Percentiles rank a stretch among this genome's conserved stretches.
Conservation (phyloP, 2,329 filamentous ascomycete genomes). For the Colletotrichum brevisporum region DNA sequence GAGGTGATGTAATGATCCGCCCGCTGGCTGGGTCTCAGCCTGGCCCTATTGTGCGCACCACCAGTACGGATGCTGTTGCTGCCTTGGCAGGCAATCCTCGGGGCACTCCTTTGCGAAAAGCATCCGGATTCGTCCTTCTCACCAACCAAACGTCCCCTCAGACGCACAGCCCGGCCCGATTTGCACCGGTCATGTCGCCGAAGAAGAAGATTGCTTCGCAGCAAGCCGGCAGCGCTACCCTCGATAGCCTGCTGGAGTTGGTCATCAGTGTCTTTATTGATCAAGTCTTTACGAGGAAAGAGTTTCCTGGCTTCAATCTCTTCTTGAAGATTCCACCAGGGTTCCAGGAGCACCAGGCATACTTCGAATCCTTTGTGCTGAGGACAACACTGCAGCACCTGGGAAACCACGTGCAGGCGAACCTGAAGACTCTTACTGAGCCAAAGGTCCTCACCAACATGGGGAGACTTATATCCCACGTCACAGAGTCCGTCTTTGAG, state of each 20-base stretch:
- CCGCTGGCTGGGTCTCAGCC: conserved; percentile 75
- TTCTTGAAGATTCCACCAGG: conserved; percentile 92
- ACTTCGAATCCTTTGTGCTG: conserved; percentile 92
- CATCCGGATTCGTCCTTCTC: conserved; percentile 92
- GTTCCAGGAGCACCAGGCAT: conserved; percentile 94
- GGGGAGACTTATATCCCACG: conserved; percentile 82
- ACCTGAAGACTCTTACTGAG: conserved; percentile 82
- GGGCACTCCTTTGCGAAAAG: conserved; percentile 79
- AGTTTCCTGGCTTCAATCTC: conserved; percentile 89
- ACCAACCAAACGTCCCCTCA: conserved; percentile 76
- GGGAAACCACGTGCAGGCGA: conserved; percentile 76
- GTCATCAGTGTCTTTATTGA: conserved; percentile 86
- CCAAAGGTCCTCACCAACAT: conserved; percentile 90
- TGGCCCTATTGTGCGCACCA: conserved; percentile 81
- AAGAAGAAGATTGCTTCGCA: conserved; percentile 65
- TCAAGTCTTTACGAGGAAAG: conserved; percentile 87
- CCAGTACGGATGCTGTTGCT: conserved; percentile 66
- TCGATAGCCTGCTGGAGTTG: conserved; percentile 83
- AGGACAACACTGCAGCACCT: conserved; percentile 81
- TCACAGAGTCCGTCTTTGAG: conserved; percentile 93
- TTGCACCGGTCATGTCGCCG: conserved; percentile 75
- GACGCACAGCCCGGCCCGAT: conserved; percentile 70
- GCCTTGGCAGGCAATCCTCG: conserved; percentile 63
- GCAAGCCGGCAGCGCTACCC: conserved; percentile 76
- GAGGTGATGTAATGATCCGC: conserved; percentile 86